A percentile compares a stretch with the other conserved stretches of the same genome.
phyloP scores from a whole-genome alignment of 306 rosid species.

The Crotalaria pallida region DNA sequence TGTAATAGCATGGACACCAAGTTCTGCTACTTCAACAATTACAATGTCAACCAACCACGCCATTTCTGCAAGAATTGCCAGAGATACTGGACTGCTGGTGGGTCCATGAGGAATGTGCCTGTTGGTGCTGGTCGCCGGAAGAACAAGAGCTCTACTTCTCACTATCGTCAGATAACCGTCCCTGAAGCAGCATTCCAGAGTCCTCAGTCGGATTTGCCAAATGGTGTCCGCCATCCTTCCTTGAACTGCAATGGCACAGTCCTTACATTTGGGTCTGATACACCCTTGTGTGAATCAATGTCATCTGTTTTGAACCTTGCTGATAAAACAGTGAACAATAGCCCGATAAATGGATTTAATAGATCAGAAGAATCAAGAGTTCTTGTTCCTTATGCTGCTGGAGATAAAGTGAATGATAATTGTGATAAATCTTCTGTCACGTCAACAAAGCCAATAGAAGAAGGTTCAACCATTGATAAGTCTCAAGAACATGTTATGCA shows the following conservation, averaged over 20 bases:
- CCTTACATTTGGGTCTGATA: constrained; percentile 52
- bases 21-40: constrained; percentile 83
- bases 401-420: constrained; percentile 43
- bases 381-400: constrained; percentile 19
- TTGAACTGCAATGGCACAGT: constrained; percentile 41
- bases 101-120: constrained; percentile 78
- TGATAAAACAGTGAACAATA: constrained; percentile 19
- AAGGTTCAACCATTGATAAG: constrained; percentile 23
- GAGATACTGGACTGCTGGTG: constrained; percentile 95
- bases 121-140: constrained; percentile 89
- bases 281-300: constrained; percentile 58
- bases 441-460: constrained; percentile 41
- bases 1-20: constrained; percentile 87
- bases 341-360: constrained; percentile 30
- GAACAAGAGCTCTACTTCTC: constrained; percentile 57
- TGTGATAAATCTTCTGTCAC: constrained; percentile 48
- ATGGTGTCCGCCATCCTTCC: constrained; percentile 33
- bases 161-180: constrained; percentile 45
- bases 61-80: constrained; percentile 90
- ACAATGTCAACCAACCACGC: constrained; percentile 90
- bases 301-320: constrained; percentile 47
- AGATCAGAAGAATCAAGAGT: constrained; percentile 30
- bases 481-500: constrained; percentile 31
- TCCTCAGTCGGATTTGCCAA: constrained; percentile 16
- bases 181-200: constrained; percentile 41